A percentile compares a stretch with the other conserved stretches of the same genome.
Evolutionary conservation across 352 stramenopile species (phyloP).

Genomic region (Phytophthora pistaciae): DNA sequence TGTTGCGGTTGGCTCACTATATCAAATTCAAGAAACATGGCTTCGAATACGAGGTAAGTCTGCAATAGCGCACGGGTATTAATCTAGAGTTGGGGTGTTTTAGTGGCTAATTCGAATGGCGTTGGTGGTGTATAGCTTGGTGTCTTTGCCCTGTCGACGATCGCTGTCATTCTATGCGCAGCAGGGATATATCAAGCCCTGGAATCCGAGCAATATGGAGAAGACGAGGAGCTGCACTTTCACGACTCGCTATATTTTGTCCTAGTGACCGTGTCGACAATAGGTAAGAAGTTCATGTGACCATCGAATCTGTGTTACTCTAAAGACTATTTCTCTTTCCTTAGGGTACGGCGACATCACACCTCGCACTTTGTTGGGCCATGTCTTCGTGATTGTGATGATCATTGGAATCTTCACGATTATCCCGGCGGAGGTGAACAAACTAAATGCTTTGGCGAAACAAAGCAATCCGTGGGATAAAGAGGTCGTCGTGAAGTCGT

Average conservation of each 20-base stretch:
- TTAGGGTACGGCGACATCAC: constrained; percentile 77
- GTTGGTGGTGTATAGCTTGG: constrained; percentile 40
- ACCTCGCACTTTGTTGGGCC: constrained; percentile 55
- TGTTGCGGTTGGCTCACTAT: constrained; percentile 66
- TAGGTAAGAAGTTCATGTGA: constrained; percentile 44
- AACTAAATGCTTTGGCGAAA: constrained; percentile 70
- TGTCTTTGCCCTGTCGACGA: constrained; percentile 72
- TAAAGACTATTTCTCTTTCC: neutral
- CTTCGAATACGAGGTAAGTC: constrained; percentile 76
- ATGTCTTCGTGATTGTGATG: constrained; percentile 77
- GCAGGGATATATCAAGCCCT: constrained; percentile 74
- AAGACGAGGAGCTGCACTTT: constrained; percentile 49
- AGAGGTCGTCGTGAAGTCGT: constrained; percentile 52
- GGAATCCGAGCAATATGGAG: constrained; percentile 50
- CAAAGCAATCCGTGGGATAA: constrained; percentile 69
- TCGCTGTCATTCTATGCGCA: constrained; percentile 71
- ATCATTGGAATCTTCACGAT: constrained; percentile 79
- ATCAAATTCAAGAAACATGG: constrained; percentile 71
- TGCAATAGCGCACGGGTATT: neutral
- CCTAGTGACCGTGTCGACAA: constrained; percentile 75
- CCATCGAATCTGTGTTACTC: neutral
- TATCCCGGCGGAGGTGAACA: constrained; percentile 63
- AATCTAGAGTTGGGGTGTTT: too few relatives aligned
- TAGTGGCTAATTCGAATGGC: neutral
- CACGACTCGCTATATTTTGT: constrained; percentile 83